A percentile compares a stretch with the other conserved stretches of the same genome.
These are phyloP conservation scores for Rhodamnia rubescens DNA, from an alignment of 345 rosid species.

Conservation along the genomic window DNA sequence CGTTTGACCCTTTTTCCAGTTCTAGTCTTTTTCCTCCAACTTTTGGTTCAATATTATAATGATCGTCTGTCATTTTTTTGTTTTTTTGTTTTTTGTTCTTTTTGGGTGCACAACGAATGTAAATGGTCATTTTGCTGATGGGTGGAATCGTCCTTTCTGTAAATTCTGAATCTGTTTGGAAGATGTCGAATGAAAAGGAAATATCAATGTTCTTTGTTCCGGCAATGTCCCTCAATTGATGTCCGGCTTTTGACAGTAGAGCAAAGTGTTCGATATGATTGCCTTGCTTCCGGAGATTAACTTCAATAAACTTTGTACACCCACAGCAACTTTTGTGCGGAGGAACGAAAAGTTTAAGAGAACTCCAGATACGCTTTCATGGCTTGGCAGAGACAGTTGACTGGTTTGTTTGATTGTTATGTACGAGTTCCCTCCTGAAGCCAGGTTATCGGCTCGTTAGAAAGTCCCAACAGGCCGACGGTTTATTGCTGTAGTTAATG, in stretches of 20 bases:
- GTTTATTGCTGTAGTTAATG: too few species aligned
- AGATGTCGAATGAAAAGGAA: background rate
- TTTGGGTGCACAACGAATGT: background rate
- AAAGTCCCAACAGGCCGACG: too few species aligned
- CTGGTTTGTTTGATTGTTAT: background rate
- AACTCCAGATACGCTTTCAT: background rate
- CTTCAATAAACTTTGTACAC: too few species aligned
- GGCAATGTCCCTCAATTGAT: background rate
- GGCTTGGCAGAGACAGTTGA: background rate
- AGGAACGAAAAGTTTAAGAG: too few species aligned
- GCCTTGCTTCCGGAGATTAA: too few species aligned
- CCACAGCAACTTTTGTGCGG: too few species aligned
- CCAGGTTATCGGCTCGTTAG: too few species aligned
- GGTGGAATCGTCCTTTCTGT: background rate
- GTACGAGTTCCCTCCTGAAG: background rate
- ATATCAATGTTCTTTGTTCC: background rate
- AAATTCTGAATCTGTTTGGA: background rate
- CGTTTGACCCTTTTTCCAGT: background rate
- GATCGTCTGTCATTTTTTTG: too few species aligned
- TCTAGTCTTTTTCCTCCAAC: background rate
- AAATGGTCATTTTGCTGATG: background rate
- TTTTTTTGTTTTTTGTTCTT: too few species aligned
- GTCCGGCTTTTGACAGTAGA: too few species aligned
- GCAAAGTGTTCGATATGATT: too few species aligned
- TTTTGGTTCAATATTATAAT: too few species aligned